These are phyloP conservation scores for Russula emetica DNA, from an alignment of 768 basidiomycete genomes.

Conservation along the genomic window DNA sequence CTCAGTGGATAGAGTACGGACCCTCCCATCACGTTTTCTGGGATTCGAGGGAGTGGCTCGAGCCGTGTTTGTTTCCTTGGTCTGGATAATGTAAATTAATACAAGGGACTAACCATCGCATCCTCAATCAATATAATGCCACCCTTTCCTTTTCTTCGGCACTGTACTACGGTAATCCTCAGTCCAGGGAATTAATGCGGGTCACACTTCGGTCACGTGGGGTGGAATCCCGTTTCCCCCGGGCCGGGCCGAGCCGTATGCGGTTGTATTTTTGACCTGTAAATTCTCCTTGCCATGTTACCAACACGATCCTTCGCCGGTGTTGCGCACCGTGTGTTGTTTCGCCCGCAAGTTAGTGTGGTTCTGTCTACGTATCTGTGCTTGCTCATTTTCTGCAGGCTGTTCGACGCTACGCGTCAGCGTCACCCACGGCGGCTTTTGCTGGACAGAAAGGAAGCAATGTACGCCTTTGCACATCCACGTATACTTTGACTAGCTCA, in stretches of 20 bases:
- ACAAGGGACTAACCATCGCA: background rate
- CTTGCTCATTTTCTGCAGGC: conserved; percentile 37
- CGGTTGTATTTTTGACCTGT: conserved; percentile 28
- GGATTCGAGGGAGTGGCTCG: background rate
- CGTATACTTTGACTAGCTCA: conserved; percentile 5
- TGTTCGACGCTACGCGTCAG: conserved; percentile 62
- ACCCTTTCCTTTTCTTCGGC: background rate
- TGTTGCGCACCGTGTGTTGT: conserved; percentile 51
- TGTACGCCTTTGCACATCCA: conserved; percentile 46
- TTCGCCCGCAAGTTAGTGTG: conserved; percentile 45
- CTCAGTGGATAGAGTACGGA: conserved; percentile 50
- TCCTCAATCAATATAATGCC: background rate
- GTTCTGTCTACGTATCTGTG: background rate
- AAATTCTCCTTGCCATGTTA: conserved; percentile 46
- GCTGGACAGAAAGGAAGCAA: conserved; percentile 84
- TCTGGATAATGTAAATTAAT: background rate
- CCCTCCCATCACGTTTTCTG: background rate
- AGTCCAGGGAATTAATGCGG: background rate
- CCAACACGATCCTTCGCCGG: conserved; percentile 52
- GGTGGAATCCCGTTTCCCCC: background rate
- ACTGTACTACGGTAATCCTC: too few relatives aligned
- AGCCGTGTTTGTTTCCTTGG: background rate
- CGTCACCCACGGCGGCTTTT: conserved; percentile 82
- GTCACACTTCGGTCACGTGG: conserved; percentile 6
- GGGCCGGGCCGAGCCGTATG: conserved; percentile 6